phyloP scores from a whole-genome alignment of 768 basidiomycete genomes.

The Panaeolus cyanescens region DNA sequence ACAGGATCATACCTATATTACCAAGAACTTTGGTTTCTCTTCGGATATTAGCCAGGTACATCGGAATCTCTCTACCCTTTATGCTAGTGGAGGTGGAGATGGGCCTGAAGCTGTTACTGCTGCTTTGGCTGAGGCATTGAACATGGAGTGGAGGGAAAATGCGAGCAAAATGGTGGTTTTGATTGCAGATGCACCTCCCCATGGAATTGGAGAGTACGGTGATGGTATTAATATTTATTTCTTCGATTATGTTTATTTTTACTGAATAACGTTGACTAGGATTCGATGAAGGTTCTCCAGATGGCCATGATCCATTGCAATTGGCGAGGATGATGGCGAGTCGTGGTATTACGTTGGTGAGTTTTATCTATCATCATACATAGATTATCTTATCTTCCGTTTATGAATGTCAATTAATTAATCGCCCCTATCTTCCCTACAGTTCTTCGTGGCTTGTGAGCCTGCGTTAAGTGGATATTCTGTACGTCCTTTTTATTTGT shows the following conservation, averaged over 20 bases:
- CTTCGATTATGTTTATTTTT: conserved; percentile 14
- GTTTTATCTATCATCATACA: conserved; percentile 22
- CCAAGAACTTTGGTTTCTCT: conserved; percentile 93
- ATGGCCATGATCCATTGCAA: conserved; percentile 88
- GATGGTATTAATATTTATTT: conserved; percentile 62
- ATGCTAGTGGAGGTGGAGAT: conserved; percentile 91
- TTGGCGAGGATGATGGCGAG: conserved; percentile 89
- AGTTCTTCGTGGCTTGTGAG: conserved; percentile 99
- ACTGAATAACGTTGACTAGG: conserved; percentile 45
- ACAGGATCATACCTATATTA: conserved; percentile 94
- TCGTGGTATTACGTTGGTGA: conserved; percentile 86
- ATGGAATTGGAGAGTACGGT: conserved; percentile 96
- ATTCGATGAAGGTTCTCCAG: conserved; percentile 92
- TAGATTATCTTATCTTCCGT: conserved; percentile 7
- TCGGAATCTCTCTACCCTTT: conserved; percentile 77
- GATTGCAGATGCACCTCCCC: conserved; percentile 96
- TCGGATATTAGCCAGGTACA: conserved; percentile 89
- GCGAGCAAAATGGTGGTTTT: conserved; percentile 96
- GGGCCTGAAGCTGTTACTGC: conserved; percentile 98
- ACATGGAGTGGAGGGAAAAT: conserved; percentile 87
- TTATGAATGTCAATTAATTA: conserved; percentile 1
- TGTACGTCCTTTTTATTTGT: conserved; percentile 39
- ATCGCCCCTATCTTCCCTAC: conserved; percentile 12
- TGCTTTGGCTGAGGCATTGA: conserved; percentile 81
- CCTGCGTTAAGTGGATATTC: conserved; percentile 93